phyloP scores from a whole-genome alignment of 108 stramenopile genomes.

The Aurantiochytrium sp. region DNA sequence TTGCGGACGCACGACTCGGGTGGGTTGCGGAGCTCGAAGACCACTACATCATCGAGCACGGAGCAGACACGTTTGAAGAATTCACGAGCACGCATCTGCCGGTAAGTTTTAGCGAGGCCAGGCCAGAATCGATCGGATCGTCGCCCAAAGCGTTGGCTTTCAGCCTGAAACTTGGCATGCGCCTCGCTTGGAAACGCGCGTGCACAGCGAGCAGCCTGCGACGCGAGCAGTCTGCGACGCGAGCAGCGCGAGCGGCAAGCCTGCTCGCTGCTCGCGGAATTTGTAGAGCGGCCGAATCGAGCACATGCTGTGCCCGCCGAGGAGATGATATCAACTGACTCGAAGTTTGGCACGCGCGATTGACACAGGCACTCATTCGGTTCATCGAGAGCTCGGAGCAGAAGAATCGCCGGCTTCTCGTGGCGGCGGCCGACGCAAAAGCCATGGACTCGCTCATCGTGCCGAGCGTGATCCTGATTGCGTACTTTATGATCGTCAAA shows the following conservation, averaged over 20 bases:
- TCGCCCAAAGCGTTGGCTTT: no score
- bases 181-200: no score
- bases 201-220: no score
- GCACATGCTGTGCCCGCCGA: no score
- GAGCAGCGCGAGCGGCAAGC: no score
- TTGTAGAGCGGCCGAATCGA: no score
- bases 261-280: no score
- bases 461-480: background rate
- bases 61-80: background rate
- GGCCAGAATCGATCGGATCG: no score
- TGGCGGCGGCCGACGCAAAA: background rate
- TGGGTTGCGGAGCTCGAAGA: background rate
- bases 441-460: background rate
- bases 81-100: background rate
- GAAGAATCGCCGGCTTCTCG: background rate
- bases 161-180: no score
- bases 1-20: background rate
- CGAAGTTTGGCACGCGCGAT: no score
- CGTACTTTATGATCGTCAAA: background rate
- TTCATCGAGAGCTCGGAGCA: background rate
- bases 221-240: no score
- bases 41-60: background rate
- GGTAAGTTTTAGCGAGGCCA: constrained; percentile 30
- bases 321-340: no score
- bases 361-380: background rate